Evolutionary conservation across 768 basidiomycete species (phyloP), one percentile per base, ranked within the genome.

Genomic region (Cytidiella melzeri): DNA sequence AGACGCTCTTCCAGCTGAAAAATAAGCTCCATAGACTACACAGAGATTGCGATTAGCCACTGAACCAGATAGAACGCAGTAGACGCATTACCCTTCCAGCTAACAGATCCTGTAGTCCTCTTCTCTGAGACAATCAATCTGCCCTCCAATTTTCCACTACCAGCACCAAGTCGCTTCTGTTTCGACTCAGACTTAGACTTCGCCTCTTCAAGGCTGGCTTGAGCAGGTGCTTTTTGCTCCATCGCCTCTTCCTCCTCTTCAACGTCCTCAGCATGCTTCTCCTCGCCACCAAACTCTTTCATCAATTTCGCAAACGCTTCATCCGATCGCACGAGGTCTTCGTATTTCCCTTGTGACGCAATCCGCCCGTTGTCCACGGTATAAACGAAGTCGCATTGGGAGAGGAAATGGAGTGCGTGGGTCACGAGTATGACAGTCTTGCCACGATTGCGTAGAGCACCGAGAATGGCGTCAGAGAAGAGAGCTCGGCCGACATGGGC

Each of bases 401-500:
- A 70, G 6, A 79, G 65, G 62, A 80, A 76, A 57, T 80, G 77
- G 5, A 79, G 61, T 0, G 77, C 76, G 51, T 80, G 77, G 0
- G 79, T 80, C 43, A 80, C 79, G 10, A 80, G 64, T 21, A 80
- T 64, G 44, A 78, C 72, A 0, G 77, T 77, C 62, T 77, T 74
- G 28, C 77, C 76, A 53, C 58, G 61, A 27, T 57, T 59, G 19
- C 70, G 67, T 1, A 79, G 71, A 0, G 66, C 66, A 11, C 70
- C 69, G 9, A 80, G 54, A 57, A 87, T 81, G n/a, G 81, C 84
- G 47, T 79, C 73, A 39, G 78, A 70, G 61, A 89, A 87, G 1
- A 89, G 70, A 7, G 78, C 70, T 57, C 79, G 78, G 1, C 83
- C 84, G 43, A 89, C 86, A 56, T 89, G 84, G 1, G 84, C 83